A percentile compares a stretch with the other conserved stretches of the same genome.
Evolutionary conservation across 1,284 basidiomycete genomes (phyloP).

Genomic region (Trichosporon sp.): DNA sequence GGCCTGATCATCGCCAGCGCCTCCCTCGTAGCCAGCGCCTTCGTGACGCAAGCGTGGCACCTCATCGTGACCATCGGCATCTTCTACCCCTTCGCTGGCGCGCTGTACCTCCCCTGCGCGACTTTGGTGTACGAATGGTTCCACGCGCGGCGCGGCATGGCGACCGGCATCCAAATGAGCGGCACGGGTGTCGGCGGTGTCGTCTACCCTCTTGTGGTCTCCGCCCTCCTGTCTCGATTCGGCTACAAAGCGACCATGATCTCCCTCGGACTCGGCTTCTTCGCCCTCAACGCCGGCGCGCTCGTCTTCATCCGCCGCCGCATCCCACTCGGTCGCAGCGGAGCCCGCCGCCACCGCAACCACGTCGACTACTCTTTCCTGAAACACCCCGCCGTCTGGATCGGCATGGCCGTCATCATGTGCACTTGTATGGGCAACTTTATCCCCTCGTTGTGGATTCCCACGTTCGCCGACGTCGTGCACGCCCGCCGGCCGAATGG

Average conservation of each 20-base stretch:
- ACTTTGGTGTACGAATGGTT: conserved; percentile 48
- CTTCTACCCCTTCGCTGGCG: conserved; percentile 40
- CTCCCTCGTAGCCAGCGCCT: conserved; percentile 35
- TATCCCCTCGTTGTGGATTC: conserved; percentile 44
- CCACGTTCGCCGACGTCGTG: conserved; percentile 41
- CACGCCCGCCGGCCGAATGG: conserved; percentile 35
- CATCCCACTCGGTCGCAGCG: conserved; percentile 28
- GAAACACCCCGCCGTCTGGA: conserved; percentile 24
- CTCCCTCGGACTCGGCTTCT: conserved; percentile 36
- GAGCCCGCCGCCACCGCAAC: background rate
- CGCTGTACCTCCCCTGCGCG: conserved; percentile 43
- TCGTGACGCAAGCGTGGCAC: conserved; percentile 44
- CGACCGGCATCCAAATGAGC: conserved; percentile 43
- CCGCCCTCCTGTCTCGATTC: conserved; percentile 35
- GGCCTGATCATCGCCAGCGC: conserved; percentile 28
- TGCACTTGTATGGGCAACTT: conserved; percentile 45
- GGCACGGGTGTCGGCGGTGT: conserved; percentile 45
- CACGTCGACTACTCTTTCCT: conserved; percentile 31
- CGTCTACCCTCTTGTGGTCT: conserved; percentile 42
- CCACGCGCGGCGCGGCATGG: conserved; percentile 38
- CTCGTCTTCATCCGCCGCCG: conserved; percentile 41
- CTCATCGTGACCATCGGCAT: conserved; percentile 41
- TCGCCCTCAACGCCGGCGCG: conserved; percentile 27
- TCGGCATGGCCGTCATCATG: conserved; percentile 36
- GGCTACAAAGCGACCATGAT: conserved; percentile 46